Evolutionary conservation across 441 rosid species (phyloP), one percentile per base, ranked within the genome.

Genomic region (Arabidopsis hybrid): DNA sequence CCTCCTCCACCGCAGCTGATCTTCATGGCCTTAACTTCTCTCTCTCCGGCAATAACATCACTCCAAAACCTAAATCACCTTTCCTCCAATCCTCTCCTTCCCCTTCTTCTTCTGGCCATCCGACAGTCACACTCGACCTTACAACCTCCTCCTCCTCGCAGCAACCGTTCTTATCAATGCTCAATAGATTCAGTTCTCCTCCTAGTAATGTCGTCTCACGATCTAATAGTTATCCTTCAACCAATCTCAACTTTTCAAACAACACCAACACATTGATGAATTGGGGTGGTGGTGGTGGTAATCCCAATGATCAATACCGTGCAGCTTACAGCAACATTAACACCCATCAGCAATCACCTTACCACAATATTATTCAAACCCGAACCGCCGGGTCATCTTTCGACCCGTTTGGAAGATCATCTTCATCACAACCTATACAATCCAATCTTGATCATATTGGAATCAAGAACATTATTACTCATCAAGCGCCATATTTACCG

Each of bases 21-120:
- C 88, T 89, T 56, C 89, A 87, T 14, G 87, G 88, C 62, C 82
- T 85, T 1, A 91, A 87, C 75, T 83, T 82, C 65, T 81, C 86
- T 61, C 85, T 83, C 18, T 83, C 89, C 13, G 85, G 90, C 43
- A 77, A 67, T 55, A 67, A 49, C 57, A 69, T 38, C 80, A 79
- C 84, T 14, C 55, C 78, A 55, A 67, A 68, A 31, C 35, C 63
- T 39, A 73, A 40, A 74, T 59, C 88, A 50, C 84, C 76, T 31
- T 81, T 81, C 76, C 84, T 73, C 81, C 62, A 83, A 16, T 86
- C 88, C 32, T 38, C 78, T 69, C 63, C 65, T 52, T 57, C 75
- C 49, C 62, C 65, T 64, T 79, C 91, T 10, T 73, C 88, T 16
- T 59, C 89, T 56, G 76, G 74, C 18, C 81, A 78, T 57, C 81